phyloP scores from a whole-genome alignment of 108 stramenopile genomes.

The Nitzschia inconspicua region DNA sequence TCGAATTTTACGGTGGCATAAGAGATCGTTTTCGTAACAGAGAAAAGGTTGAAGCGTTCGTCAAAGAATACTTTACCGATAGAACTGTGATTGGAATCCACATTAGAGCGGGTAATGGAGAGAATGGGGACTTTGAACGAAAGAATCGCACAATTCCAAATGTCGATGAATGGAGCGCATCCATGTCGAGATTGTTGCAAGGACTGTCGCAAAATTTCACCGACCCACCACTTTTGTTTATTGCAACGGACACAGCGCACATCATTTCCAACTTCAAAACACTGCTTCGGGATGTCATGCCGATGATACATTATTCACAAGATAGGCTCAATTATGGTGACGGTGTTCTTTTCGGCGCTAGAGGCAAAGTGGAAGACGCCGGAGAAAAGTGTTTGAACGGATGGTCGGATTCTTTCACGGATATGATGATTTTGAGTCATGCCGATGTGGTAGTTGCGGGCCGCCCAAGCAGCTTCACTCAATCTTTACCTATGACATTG shows the following conservation, averaged over 20 bases:
- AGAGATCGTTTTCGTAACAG: conserved; percentile 27
- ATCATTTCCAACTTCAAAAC: conserved; percentile 24
- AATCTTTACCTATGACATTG: conserved; percentile 45
- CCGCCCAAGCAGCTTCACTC: conserved; percentile 46
- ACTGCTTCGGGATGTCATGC: neutral
- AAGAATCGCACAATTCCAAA: conserved; percentile 26
- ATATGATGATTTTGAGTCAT: conserved; percentile 42
- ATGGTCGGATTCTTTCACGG: conserved; percentile 27
- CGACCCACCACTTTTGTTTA: conserved; percentile 39
- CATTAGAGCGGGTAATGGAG: conserved; percentile 57
- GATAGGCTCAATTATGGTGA: conserved; percentile 5
- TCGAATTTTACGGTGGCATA: conserved; percentile 28
- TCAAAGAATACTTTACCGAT: conserved; percentile 10
- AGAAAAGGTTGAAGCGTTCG: conserved; percentile 16
- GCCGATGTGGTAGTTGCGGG: conserved; percentile 51
- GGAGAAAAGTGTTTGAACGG: conserved; percentile 10
- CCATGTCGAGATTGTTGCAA: neutral
- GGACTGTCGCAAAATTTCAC: neutral
- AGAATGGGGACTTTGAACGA: conserved; percentile 31
- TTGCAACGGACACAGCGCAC: conserved; percentile 49
- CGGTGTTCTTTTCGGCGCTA: conserved; percentile 29
- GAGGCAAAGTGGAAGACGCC: neutral
- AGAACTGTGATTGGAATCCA: conserved; percentile 60
- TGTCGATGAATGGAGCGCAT: conserved; percentile 4
- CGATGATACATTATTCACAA: conserved; percentile 19